phyloP scores from a whole-genome alignment of 2,329 filamentous ascomycete species.

The Colletotrichum sansevieriae region DNA sequence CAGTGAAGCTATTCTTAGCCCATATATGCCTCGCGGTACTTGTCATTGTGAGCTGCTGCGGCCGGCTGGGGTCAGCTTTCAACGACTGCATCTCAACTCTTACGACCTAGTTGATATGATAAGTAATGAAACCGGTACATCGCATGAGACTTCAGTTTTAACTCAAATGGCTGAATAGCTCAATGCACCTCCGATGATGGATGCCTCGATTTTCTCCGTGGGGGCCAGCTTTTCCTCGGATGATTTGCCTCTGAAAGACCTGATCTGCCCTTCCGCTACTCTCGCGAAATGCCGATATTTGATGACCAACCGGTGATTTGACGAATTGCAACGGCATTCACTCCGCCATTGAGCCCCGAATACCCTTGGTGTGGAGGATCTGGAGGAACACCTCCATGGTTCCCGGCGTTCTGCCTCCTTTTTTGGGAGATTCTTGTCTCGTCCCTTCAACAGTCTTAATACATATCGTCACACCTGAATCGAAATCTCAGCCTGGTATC shows the following conservation, averaged over 20 bases:
- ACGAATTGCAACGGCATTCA: conserved; percentile 40
- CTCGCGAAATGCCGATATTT: conserved; percentile 34
- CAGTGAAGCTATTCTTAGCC: neutral
- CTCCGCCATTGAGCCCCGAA: conserved; percentile 39
- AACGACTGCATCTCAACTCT: conserved; percentile 7
- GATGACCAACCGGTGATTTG: conserved; percentile 26
- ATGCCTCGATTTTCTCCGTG: conserved; percentile 34
- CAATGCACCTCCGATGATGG: conserved; percentile 35
- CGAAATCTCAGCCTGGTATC: neutral
- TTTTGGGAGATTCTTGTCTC: conserved; percentile 6
- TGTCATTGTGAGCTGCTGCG: too few species aligned
- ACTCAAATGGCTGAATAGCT: conserved; percentile 42
- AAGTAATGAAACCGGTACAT: too few species aligned
- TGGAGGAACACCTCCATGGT: conserved; percentile 37
- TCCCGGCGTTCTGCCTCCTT: conserved; percentile 19
- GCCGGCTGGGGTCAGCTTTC: too few species aligned
- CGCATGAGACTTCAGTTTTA: neutral
- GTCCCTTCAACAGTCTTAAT: conserved; percentile 42
- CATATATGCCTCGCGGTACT: too few species aligned
- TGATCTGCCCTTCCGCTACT: conserved; percentile 34
- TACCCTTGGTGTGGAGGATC: conserved; percentile 37
- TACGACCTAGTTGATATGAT: too few species aligned
- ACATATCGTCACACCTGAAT: conserved; percentile 36
- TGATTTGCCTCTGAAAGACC: conserved; percentile 17
- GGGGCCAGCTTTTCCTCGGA: conserved; percentile 14